A percentile compares a stretch with the other conserved stretches of the same genome.
Conservation (phyloP, 2,329 filamentous ascomycete genomes). For the Aspergillus texensis region DNA sequence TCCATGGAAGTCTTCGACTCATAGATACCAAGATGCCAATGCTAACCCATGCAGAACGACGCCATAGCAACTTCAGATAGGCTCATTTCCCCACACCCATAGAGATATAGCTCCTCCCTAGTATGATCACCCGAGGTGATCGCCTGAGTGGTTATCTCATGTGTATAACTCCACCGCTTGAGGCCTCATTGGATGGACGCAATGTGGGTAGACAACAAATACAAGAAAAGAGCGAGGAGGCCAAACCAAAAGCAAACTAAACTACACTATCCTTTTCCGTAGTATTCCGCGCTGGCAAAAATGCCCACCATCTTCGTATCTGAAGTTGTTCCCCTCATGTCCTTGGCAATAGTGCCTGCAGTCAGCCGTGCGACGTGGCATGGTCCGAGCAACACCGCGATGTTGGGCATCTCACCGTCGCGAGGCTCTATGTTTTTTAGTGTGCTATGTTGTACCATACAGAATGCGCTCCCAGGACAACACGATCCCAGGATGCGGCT, state of each 20-base stretch:
- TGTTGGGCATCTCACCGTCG: background rate
- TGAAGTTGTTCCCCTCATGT: background rate
- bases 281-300: background rate
- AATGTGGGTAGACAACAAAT: background rate
- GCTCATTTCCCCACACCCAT: background rate
- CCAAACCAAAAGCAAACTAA: background rate
- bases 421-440: background rate
- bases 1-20: background rate
- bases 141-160: background rate
- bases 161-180: background rate
- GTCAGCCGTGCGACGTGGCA: slow-evolving; percentile 1
- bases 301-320: background rate
- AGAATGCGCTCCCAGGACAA: background rate
- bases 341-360: background rate
- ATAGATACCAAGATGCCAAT: background rate
- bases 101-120: background rate
- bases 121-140: background rate
- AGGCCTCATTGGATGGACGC: background rate
- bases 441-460: background rate
- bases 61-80: background rate
- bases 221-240: background rate
- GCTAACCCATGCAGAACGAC: background rate
- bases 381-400: background rate
- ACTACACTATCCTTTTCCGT: background rate
- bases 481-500: background rate